A percentile compares a stretch with the other conserved stretches of the same genome.
These are phyloP conservation scores for Nepenthes mirabilis DNA, from an alignment of 148 eudicot genomes.

Conservation along the genomic window DNA sequence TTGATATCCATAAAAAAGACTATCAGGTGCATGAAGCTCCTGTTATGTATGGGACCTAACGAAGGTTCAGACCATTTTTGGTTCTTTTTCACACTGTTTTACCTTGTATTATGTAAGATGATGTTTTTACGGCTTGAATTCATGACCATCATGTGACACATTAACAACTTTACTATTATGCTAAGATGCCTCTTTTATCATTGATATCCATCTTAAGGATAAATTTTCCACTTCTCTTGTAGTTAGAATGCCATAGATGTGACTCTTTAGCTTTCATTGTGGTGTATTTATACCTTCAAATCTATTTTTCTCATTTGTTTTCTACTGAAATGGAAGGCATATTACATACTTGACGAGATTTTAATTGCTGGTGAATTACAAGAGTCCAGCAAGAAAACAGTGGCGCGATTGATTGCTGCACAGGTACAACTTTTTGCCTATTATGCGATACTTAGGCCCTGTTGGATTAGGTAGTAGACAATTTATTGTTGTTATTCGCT, in stretches of 20 bases:
- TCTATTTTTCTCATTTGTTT: conserved; percentile 4
- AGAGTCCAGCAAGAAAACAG: conserved; percentile 92
- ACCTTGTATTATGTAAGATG: too few species aligned
- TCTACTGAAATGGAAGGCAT: conserved; percentile 40
- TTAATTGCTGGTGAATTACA: conserved; percentile 89
- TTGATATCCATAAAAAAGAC: too few species aligned
- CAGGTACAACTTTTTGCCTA: conserved; percentile 33
- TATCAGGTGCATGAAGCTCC: too few species aligned
- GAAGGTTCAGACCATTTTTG: too few species aligned
- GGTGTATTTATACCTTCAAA: not conserved
- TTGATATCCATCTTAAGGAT: not conserved
- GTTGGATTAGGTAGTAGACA: not conserved
- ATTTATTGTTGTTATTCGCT: too few species aligned
- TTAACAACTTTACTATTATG: too few species aligned
- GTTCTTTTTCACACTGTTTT: too few species aligned
- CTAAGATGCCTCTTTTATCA: not conserved
- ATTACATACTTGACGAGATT: conserved; percentile 75
- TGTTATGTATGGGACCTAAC: too few species aligned
- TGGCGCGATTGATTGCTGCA: conserved; percentile 75
- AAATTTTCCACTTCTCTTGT: not conserved
- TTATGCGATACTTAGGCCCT: not conserved
- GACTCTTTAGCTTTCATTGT: not conserved
- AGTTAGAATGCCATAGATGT: not conserved
- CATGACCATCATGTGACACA: too few species aligned
- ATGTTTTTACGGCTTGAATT: too few species aligned